Conservation (phyloP, 2,329 filamentous ascomycete genomes). For the Colletotrichum brevisporum region DNA sequence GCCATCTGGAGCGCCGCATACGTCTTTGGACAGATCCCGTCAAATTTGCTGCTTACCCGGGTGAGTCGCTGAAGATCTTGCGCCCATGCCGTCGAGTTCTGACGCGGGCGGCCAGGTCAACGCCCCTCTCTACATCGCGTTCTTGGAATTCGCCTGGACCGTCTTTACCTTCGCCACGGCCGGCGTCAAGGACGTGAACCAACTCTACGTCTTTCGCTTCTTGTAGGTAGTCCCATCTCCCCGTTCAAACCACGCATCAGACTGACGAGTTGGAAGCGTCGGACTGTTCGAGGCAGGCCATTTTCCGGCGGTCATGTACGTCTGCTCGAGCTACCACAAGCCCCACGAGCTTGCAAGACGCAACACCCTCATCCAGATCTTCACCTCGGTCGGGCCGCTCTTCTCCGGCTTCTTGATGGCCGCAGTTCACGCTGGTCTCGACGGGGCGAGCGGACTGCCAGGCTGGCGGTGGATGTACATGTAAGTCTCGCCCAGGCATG, state of each 20-base stretch:
- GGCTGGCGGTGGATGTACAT: slow-evolving; percentile 49
- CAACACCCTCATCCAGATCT: slow-evolving; percentile 48
- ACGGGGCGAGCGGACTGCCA: slow-evolving; percentile 42
- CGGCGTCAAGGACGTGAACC: slow-evolving; percentile 42
- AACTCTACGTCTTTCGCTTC: slow-evolving; percentile 47
- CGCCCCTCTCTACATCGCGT: slow-evolving; percentile 45
- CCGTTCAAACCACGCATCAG: no score
- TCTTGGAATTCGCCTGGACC: slow-evolving; percentile 45
- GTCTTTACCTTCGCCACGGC: slow-evolving; percentile 47
- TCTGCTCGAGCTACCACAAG: slow-evolving; percentile 49
- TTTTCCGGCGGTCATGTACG: slow-evolving; percentile 49
- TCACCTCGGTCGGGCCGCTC: slow-evolving; percentile 45
- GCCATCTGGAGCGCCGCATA: slow-evolving; percentile 49
- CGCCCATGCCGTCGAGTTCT: slow-evolving; percentile 14
- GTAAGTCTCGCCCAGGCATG: slow-evolving; percentile 30
- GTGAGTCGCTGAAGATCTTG: slow-evolving; percentile 45
- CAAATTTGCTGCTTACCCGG: slow-evolving; percentile 46
- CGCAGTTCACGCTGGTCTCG: slow-evolving; percentile 42
- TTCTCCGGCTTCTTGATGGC: slow-evolving; percentile 48
- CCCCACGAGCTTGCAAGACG: slow-evolving; percentile 48
- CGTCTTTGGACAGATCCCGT: slow-evolving; percentile 49
- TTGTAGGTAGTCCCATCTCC: slow-evolving; percentile 34
- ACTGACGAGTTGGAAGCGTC: slow-evolving; percentile 37
- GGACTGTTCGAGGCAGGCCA: slow-evolving; percentile 49
- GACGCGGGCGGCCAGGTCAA: slow-evolving; percentile 38